Evolutionary conservation across 176 grass and related monocot genomes (phyloP).

Genomic region (Musa itinerans): DNA sequence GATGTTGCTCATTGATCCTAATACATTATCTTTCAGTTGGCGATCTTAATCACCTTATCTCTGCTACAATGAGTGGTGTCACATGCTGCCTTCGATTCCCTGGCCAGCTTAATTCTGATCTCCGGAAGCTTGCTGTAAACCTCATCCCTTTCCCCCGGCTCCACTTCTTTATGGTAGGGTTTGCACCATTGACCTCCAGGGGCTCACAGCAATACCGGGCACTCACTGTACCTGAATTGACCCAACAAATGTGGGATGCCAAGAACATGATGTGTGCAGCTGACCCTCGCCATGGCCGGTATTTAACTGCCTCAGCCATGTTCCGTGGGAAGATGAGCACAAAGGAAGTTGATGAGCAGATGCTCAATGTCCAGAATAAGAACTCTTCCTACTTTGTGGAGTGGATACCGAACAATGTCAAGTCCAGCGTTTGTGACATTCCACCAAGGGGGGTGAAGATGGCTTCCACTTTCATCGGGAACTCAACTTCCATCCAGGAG

Average conservation of each 20-base stretch:
- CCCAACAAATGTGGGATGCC: constrained; percentile 20
- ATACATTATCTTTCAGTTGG: neutral
- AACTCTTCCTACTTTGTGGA: constrained; percentile 21
- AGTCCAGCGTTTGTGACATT: constrained; percentile 9
- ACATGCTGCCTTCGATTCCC: constrained; percentile 7
- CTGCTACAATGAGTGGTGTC: constrained; percentile 4
- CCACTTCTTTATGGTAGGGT: constrained; percentile 17
- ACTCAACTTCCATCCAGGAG: constrained; percentile 15
- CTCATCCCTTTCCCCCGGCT: constrained; percentile 11
- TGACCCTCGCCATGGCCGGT: constrained; percentile 15
- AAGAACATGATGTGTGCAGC: constrained; percentile 26
- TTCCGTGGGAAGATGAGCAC: constrained; percentile 22
- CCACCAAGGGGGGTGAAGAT: constrained; percentile 4
- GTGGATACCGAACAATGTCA: constrained; percentile 21
- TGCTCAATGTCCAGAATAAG: constrained; percentile 23
- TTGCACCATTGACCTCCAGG: constrained; percentile 13
- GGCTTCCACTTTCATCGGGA: constrained; percentile 14
- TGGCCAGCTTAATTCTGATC: constrained; percentile 7
- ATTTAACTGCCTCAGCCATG: constrained; percentile 15
- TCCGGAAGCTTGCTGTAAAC: constrained; percentile 9
- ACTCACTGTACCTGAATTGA: constrained; percentile 7
- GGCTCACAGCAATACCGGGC: constrained; percentile 9
- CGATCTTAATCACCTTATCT: neutral
- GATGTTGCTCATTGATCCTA: too few species aligned
- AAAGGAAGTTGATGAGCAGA: constrained; percentile 23